Evolutionary conservation across 768 basidiomycete species (phyloP).

Genomic region (Macrolepiota albuminosa): DNA sequence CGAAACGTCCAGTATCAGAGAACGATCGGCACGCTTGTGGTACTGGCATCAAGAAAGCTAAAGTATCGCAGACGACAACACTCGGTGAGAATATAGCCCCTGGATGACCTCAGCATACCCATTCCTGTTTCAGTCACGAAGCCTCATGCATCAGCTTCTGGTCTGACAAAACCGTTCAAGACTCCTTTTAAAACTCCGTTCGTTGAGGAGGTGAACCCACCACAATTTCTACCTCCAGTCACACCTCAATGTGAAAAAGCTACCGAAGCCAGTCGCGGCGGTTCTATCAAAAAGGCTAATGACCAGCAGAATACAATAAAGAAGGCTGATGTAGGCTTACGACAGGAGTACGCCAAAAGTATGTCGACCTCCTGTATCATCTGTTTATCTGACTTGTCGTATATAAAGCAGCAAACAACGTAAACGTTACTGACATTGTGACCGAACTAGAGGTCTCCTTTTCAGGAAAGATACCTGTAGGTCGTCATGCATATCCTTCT

Average conservation of each 20-base stretch:
- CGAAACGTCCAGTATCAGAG: conserved; percentile 11
- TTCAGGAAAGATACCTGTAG: conserved; percentile 40
- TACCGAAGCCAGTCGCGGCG: neutral
- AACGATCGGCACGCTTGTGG: neutral
- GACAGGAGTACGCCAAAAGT: neutral
- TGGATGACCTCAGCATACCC: neutral
- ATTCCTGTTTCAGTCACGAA: conserved; percentile 35
- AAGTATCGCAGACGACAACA: conserved; percentile 24
- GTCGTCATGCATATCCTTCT: conserved; percentile 7
- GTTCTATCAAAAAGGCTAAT: neutral
- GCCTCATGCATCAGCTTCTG: conserved; percentile 35
- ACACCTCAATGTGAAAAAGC: neutral
- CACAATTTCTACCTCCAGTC: conserved; percentile 8
- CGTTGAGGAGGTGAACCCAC: neutral
- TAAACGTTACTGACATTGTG: conserved; percentile 23
- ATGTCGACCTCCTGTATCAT: neutral
- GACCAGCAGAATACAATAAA: neutral
- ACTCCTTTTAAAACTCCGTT: conserved; percentile 29
- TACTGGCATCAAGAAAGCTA: conserved; percentile 26
- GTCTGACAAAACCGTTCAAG: conserved; percentile 47
- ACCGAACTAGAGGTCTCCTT: conserved; percentile 33
- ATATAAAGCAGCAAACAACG: neutral
- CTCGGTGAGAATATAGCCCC: conserved; percentile 23
- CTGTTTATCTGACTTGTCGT: neutral
- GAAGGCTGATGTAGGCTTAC: neutral